phyloP scores from a whole-genome alignment of 1,284 basidiomycete species.

The Schizopora paradoxa region DNA sequence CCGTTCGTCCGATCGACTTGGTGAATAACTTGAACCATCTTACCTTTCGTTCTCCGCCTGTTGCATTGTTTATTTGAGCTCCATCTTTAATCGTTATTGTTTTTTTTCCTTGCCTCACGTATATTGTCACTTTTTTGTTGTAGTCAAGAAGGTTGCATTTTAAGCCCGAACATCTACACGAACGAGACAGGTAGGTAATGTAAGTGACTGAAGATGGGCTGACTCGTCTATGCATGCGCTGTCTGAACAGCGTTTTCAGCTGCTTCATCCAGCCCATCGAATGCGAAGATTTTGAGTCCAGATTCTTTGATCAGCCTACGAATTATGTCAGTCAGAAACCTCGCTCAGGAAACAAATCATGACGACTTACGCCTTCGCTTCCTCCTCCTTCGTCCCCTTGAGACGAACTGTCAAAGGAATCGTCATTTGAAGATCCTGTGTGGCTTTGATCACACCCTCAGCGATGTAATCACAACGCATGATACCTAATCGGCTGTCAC shows the following conservation, averaged over 20 bases:
- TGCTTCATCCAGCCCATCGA: conserved; percentile 82
- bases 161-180: conserved; percentile 1
- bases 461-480: conserved; percentile 99
- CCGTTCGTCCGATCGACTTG: conserved; percentile 38
- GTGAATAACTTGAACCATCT: conserved; percentile 28
- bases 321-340: conserved; percentile 12
- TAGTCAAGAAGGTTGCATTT: neutral
- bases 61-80: conserved; percentile 19
- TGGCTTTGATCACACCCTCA: conserved; percentile 97
- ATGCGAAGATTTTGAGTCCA: conserved; percentile 88
- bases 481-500: conserved; percentile 53
- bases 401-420: conserved; percentile 92
- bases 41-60: conserved; percentile 9
- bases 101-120: conserved; percentile 17
- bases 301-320: conserved; percentile 86
- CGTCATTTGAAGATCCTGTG: conserved; percentile 81
- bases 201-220: conserved; percentile 5
- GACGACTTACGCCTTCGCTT: conserved; percentile 82
- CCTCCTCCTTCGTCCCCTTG: conserved; percentile 94
- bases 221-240: conserved; percentile 36
- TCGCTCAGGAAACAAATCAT: neutral
- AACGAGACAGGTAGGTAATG: no score
- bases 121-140: conserved; percentile 4
- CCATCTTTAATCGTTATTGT: conserved; percentile 27
- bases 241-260: conserved; percentile 81